phyloP scores from a whole-genome alignment of 352 stramenopile genomes.

The Globisporangium echinulatum region DNA sequence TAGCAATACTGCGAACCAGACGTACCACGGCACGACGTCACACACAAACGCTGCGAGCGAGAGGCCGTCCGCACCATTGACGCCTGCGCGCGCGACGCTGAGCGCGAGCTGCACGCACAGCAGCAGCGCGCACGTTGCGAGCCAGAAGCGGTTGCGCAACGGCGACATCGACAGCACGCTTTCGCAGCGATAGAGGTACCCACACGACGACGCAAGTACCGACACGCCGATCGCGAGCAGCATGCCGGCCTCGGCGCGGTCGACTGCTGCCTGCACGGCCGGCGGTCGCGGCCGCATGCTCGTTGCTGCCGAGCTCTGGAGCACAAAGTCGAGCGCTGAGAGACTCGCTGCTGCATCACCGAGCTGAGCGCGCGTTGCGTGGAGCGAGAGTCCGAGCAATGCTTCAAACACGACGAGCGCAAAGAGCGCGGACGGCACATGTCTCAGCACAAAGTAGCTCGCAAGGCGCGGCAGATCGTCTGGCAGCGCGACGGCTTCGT shows the following conservation, averaged over 20 bases:
- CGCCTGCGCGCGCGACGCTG: slow-evolving; percentile 31
- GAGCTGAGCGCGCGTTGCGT: slow-evolving; percentile 21
- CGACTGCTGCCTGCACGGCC: slow-evolving; percentile 42
- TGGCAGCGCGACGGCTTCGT: slow-evolving; percentile 56
- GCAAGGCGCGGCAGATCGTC: slow-evolving; percentile 54
- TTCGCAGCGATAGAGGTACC: slow-evolving; percentile 73
- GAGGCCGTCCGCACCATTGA: slow-evolving; percentile 43
- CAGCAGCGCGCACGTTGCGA: slow-evolving; percentile 11
- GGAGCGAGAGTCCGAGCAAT: slow-evolving; percentile 61
- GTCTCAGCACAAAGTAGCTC: slow-evolving; percentile 64
- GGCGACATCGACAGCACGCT: slow-evolving; percentile 63
- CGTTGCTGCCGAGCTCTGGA: slow-evolving; percentile 24
- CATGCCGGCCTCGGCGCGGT: slow-evolving; percentile 74
- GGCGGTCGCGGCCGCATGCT: slow-evolving; percentile 40
- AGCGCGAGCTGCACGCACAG: slow-evolving; percentile 45
- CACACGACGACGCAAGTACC: slow-evolving; percentile 59
- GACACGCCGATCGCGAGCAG: slow-evolving; percentile 60
- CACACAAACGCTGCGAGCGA: slow-evolving; percentile 41
- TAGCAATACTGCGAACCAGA: slow-evolving; percentile 40
- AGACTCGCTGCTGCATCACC: slow-evolving; percentile 22
- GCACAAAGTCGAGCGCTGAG: slow-evolving; percentile 58
- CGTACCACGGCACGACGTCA: slow-evolving; percentile 47
- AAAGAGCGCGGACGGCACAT: slow-evolving; percentile 55
- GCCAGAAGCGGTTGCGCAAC: slow-evolving; percentile 68
- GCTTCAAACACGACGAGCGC: slow-evolving; percentile 64